Evolutionary conservation across 2,329 filamentous ascomycete genomes (phyloP).

Genomic region (Blastomyces parvus): DNA sequence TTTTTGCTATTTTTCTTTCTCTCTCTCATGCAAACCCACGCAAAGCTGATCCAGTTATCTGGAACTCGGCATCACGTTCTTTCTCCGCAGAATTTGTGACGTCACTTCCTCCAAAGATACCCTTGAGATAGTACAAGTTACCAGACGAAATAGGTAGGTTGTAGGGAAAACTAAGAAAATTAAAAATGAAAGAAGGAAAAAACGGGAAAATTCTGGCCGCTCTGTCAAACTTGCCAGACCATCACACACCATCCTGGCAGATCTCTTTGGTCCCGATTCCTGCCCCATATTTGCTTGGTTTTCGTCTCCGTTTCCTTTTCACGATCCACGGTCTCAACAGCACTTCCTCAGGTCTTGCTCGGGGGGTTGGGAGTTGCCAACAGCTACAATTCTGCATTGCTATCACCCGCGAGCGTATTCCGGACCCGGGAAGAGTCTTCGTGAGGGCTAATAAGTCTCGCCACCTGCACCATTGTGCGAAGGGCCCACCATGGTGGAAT

Average conservation of each 20-base stretch:
- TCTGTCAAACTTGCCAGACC: not conserved
- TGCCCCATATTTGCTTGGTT: not conserved
- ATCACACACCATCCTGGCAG: not conserved
- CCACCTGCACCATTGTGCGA: slow-evolving; percentile 40
- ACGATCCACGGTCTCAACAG: not conserved
- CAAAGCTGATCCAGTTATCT: not conserved
- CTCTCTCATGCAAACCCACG: slow-evolving; percentile 1
- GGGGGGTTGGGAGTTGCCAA: slow-evolving; percentile 15
- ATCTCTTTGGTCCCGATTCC: not conserved
- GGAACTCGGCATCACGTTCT: not conserved
- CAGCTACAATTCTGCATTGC: slow-evolving; percentile 14
- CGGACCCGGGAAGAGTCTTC: slow-evolving; percentile 17
- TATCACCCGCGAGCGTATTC: slow-evolving; percentile 10
- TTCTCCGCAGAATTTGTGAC: not conserved
- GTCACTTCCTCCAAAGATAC: not conserved
- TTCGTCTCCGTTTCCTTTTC: slow-evolving; percentile 2
- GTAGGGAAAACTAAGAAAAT: not conserved
- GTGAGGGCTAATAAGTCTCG: slow-evolving; percentile 33
- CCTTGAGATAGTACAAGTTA: not conserved
- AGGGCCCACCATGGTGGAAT: slow-evolving; percentile 38
- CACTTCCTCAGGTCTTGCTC: slow-evolving; percentile 12
- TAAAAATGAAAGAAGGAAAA: not conserved
- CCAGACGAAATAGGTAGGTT: not conserved
- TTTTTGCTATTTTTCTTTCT: not conserved
- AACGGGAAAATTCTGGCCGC: slow-evolving; percentile 1